Evolutionary conservation across 2,329 filamentous ascomycete species (phyloP).

Genomic region (Aureobasidium mangrovei): DNA sequence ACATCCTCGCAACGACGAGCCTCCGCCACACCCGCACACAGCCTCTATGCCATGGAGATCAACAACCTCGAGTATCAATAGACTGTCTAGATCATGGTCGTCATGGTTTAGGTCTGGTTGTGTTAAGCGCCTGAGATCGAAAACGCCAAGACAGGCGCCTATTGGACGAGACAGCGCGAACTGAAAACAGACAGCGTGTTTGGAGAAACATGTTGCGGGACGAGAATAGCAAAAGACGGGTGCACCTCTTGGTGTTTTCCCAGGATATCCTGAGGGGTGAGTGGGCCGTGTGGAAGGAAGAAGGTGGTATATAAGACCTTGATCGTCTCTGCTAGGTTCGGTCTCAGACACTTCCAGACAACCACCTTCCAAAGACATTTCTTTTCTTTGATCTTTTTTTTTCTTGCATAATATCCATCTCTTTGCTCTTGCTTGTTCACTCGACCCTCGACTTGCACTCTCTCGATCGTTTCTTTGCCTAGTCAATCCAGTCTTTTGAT

Average conservation of each 20-base stretch:
- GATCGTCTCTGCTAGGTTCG: background rate
- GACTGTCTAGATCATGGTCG: background rate
- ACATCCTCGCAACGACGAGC: background rate
- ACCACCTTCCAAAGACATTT: background rate
- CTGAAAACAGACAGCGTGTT: slow-evolving; percentile 11
- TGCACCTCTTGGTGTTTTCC: background rate
- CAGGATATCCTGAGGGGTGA: background rate
- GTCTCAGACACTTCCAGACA: slow-evolving; percentile 2
- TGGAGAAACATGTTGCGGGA: background rate
- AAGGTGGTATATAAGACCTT: background rate
- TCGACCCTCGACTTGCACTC: background rate
- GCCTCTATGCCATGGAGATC: background rate
- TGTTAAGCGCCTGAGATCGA: background rate
- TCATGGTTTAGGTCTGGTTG: background rate
- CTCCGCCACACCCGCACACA: background rate
- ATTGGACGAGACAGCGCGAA: slow-evolving; percentile 8
- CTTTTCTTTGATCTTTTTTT: background rate
- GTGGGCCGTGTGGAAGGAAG: background rate
- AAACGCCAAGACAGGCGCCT: background rate
- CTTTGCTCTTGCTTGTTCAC: background rate
- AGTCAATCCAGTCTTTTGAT: background rate
- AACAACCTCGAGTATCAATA: background rate
- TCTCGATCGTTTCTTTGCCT: background rate
- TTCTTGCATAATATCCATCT: background rate
- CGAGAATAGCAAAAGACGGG: background rate